phyloP scores from a whole-genome alignment of 129 eudicot genomes.

The Artemisia annua region DNA sequence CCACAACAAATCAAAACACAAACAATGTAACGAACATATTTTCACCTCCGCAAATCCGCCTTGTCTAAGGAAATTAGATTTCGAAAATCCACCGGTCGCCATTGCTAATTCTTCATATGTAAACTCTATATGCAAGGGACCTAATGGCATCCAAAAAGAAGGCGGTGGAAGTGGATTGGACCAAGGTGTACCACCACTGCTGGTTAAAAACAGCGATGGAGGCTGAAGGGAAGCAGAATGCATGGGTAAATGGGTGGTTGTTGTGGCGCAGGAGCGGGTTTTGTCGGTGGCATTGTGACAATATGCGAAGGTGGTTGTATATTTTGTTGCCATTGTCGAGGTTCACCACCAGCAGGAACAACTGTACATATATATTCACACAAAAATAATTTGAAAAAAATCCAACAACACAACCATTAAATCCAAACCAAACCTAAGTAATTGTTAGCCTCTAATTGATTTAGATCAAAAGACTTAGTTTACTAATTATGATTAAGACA shows the following conservation, averaged over 20 bases:
- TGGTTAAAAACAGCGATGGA: constrained; percentile 51
- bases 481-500: too few relatives aligned
- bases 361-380: constrained; percentile 35
- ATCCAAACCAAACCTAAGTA: too few relatives aligned
- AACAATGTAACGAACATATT: too few relatives aligned
- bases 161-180: constrained; percentile 66
- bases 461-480: too few relatives aligned
- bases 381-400: too few relatives aligned
- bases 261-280: constrained; percentile 58
- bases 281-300: constrained; percentile 52
- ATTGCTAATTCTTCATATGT: constrained; percentile 86
- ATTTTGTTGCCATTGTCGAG: constrained; percentile 82
- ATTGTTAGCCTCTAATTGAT: too few relatives aligned
- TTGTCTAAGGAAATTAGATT: constrained; percentile 89
- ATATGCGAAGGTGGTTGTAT: constrained; percentile 63
- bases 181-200: constrained; percentile 76
- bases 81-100: constrained; percentile 84
- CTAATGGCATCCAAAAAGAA: constrained; percentile 73
- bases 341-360: constrained; percentile 58
- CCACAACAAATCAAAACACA: too few relatives aligned
- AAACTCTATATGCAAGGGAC: constrained; percentile 75
- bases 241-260: constrained; percentile 55
- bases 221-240: constrained; percentile 46
- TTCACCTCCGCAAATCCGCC: constrained; percentile 80
- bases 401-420: too few relatives aligned